Base-by-base conservation (phyloP, 352 stramenopile genomes). In the Phytophthora sansomeana region DNA sequence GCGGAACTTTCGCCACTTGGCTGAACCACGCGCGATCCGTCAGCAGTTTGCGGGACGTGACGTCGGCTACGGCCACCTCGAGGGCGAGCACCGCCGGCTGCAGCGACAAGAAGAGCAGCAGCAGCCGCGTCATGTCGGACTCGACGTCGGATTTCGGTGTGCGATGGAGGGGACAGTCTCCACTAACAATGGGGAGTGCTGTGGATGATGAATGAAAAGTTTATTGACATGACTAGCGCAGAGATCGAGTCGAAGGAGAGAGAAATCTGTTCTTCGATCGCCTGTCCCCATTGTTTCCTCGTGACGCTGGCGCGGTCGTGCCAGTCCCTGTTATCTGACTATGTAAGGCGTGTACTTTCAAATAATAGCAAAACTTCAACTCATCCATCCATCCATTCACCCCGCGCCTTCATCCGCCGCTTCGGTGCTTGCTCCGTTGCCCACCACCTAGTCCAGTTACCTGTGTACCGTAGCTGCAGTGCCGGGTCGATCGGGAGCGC, bases 21-120 rank as follows among this genome's bases (percentile, higher is more conserved):
- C 67, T 81, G 57, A 80, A 83, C 71, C 75, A 87, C 33, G 75
- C 61, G 32, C 75, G 75, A 54, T 87, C 78, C 9, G 76, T 75
- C 9, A 85, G 53, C 30, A 87, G 63, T 36, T 74, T 75, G n/a
- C 46, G 69, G 38, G 62, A 46, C 16, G 60, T 48, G 38, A 62
- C 58, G 29, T 67, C 67, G 6, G 44, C 33, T 21, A 51, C 47
- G 7, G 59, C 36, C 28, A 50, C 47, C n/a, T 73, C 66, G 9
- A 59, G 17, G 9, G 51, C 59, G 11, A 64, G 26, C 21, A 26
- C 19, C 41, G 30, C 29, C n/a, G 48, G 17, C 16, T 42, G 46
- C 7, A 68, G 42, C 38, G 68, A 41, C 26, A 66, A 28, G 9
- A 79, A 26, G 17, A 75, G 43, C 24, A 47, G 44, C 43, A 33